These are phyloP conservation scores for Sporothrix curviconia DNA, from an alignment of 2,329 filamentous ascomycete genomes.

Conservation along the genomic window DNA sequence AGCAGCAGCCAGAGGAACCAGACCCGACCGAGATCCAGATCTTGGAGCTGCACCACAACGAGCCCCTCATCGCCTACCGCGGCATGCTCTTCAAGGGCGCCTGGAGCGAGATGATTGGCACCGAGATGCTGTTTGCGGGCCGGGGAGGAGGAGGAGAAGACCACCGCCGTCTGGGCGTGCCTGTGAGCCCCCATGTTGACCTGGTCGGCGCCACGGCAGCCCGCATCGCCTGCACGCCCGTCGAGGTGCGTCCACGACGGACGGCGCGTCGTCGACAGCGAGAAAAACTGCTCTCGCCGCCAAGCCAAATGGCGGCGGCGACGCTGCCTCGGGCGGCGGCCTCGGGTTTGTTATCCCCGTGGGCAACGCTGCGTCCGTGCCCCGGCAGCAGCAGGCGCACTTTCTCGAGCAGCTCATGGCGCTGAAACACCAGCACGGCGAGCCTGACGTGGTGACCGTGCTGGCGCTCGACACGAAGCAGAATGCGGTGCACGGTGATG, in stretches of 20 bases:
- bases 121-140: conserved; percentile 66
- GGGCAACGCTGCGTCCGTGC: conserved; percentile 11
- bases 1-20: not conserved
- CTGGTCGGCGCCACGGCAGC: conserved; percentile 26
- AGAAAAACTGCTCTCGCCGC: too few relatives aligned
- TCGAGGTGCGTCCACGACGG: conserved; percentile 14
- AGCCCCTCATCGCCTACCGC: conserved; percentile 74
- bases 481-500: conserved; percentile 11
- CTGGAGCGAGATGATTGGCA: conserved; percentile 80
- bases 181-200: conserved; percentile 17
- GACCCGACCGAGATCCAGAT: conserved; percentile 61
- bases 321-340: conserved; percentile 6
- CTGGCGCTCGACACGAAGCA: conserved; percentile 16
- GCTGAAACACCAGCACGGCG: conserved; percentile 19
- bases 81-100: conserved; percentile 70
- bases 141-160: not conserved
- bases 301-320: not conserved
- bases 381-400: conserved; percentile 18
- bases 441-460: conserved; percentile 22
- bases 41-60: conserved; percentile 68
- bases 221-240: conserved; percentile 18
- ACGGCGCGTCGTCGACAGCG: not conserved
- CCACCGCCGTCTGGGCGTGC: not conserved
- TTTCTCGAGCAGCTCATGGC: conserved; percentile 23
- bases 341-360: conserved; percentile 21